Percentiles rank a stretch among this genome's conserved stretches.
Evolutionary conservation across 192 early-diverging fungal species (phyloP).

Genomic region (Blastocladiella britannica): DNA sequence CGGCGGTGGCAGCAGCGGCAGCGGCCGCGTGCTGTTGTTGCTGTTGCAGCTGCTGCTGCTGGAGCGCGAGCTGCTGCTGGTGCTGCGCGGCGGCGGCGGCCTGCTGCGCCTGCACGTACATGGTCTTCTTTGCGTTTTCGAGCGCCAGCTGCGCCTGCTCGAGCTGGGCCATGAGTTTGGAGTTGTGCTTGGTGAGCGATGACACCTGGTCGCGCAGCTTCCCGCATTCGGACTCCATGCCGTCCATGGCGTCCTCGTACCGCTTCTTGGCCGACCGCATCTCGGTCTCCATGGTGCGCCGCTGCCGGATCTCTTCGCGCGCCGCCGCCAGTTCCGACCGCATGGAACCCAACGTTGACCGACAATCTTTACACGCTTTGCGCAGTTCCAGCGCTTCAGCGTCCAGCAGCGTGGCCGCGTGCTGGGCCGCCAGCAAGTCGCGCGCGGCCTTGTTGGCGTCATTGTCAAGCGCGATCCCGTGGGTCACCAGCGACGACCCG

Average conservation of each 20-base stretch:
- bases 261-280: not conserved
- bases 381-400: not conserved
- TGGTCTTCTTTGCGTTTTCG: not conserved
- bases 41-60: not conserved
- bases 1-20: too few species aligned
- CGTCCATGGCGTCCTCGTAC: not conserved
- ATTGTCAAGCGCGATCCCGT: not conserved
- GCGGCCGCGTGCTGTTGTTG: not conserved
- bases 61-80: not conserved
- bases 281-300: not conserved
- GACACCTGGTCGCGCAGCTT: not conserved
- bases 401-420: not conserved
- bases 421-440: not conserved
- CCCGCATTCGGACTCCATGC: not conserved
- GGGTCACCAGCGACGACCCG: not conserved
- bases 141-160: not conserved
- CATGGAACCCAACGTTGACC: not conserved
- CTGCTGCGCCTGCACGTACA: not conserved
- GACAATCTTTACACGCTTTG: not conserved
- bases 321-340: not conserved
- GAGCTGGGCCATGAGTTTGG: too few species aligned
- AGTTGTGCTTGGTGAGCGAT: too few species aligned
- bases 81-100: not conserved
- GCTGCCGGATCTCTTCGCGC: not conserved
- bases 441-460: not conserved